Evolutionary conservation across 2,329 filamentous ascomycete species (phyloP).

Genomic region (Fusarium chuoi): DNA sequence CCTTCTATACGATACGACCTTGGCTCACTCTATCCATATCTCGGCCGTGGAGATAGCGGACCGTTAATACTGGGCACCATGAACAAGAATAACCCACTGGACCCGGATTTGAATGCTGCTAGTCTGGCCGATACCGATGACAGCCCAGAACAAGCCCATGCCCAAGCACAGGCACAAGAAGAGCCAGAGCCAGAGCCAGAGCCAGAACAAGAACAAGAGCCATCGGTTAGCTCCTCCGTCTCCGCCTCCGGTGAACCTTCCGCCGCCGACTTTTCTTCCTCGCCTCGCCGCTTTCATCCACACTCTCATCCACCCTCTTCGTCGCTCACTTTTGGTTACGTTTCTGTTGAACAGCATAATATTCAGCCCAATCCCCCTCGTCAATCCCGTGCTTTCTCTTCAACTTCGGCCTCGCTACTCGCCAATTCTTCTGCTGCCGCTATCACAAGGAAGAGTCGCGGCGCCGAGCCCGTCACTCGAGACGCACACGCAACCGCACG

Average conservation of each 20-base stretch:
- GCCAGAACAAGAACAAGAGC: neutral
- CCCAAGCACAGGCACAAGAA: neutral
- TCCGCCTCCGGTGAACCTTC: slow-evolving; percentile 43
- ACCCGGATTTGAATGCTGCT: slow-evolving; percentile 39
- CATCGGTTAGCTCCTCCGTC: slow-evolving; percentile 42
- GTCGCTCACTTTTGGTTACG: slow-evolving; percentile 26
- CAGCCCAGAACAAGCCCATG: slow-evolving; percentile 22
- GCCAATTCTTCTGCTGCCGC: slow-evolving; percentile 58
- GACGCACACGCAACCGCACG: slow-evolving; percentile 62
- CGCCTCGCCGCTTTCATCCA: slow-evolving; percentile 32
- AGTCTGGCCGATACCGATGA: slow-evolving; percentile 38
- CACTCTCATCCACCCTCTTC: slow-evolving; percentile 27
- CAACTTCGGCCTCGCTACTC: slow-evolving; percentile 49
- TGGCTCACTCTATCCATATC: slow-evolving; percentile 26
- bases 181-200: neutral
- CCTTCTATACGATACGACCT: slow-evolving; percentile 13
- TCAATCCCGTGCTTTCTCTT: slow-evolving; percentile 36
- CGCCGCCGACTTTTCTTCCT: slow-evolving; percentile 42
- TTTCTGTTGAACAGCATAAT: slow-evolving; percentile 15
- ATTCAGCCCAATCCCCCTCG: slow-evolving; percentile 22
- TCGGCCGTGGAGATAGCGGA: slow-evolving; percentile 21
- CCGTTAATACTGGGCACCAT: slow-evolving; percentile 31
- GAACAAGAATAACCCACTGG: slow-evolving; percentile 37
- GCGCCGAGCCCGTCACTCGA: slow-evolving; percentile 69
- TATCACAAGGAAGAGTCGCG: slow-evolving; percentile 64